These are phyloP conservation scores for Geotrichum bryndzae DNA, from an alignment of 1,139 yeast genomes.

Conservation along the genomic window DNA sequence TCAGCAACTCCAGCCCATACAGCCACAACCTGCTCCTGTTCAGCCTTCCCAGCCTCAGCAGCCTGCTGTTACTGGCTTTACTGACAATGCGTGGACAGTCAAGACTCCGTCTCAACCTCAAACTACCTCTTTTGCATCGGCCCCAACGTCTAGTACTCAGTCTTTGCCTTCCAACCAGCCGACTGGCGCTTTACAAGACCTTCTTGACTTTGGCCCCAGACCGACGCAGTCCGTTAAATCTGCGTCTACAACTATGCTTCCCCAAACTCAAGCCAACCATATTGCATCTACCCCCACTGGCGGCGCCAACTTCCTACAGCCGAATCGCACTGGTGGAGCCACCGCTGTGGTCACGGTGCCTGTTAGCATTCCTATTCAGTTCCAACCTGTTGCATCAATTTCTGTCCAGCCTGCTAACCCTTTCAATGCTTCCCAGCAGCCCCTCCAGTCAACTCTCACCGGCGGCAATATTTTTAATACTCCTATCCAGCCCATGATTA, in stretches of 20 bases:
- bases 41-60: constrained; percentile 21
- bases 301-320: constrained; percentile 1
- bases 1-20: not conserved
- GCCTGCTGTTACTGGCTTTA: constrained; percentile 23
- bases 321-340: not conserved
- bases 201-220: constrained; percentile 15
- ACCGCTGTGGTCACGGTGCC: constrained; percentile 8
- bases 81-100: constrained; percentile 13
- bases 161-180: constrained; percentile 5
- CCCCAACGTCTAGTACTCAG: not conserved
- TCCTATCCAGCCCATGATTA: constrained; percentile 5
- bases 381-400: constrained; percentile 11
- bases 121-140: not conserved
- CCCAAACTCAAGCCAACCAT: not conserved
- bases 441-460: constrained; percentile 4
- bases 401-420: constrained; percentile 30
- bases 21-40: constrained; percentile 1
- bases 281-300: constrained; percentile 9
- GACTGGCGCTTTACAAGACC: constrained; percentile 17
- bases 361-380: constrained; percentile 13
- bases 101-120: constrained; percentile 1
- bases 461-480: constrained; percentile 13
- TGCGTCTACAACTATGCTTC: constrained; percentile 1
- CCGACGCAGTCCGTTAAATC: not conserved
- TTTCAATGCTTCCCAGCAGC: constrained; percentile 35